Base-by-base conservation (phyloP, 805 yeast genomes). In the Saturnispora sanitii region DNA sequence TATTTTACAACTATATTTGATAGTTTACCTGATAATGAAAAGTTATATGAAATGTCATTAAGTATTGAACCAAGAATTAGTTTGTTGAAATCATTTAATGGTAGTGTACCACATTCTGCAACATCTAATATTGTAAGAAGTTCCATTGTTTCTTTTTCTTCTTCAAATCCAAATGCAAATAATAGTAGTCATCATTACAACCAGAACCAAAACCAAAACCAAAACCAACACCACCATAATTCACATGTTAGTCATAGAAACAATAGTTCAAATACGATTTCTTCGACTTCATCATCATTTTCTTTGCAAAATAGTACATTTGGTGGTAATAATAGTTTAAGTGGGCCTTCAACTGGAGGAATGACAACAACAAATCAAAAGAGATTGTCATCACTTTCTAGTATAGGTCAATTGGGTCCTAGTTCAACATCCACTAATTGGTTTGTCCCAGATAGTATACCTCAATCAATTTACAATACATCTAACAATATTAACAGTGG, bases 31-130 rank as follows among this genome's bases (percentile, higher is more conserved):
- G 76, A 82, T 27, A 83, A 83, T 46, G 94, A 87, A 41, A 82
- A 76, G 38, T 82, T 84, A 58, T 88, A 88, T 56, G 79, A 78
- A 48, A 64, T 77, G 47, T 83, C 95, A 2, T 62, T 87, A 51
- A 65, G 68, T 33, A 63, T 82, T 46, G 97, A 88, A 59, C 95
- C 96, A 9, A 65, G 87, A 44, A 75, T 71, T 38, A 60, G 60
- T 45, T 39, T 56, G 49, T 37, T 56, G 44, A 56, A 40, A 46
- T 43, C 32, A 19, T 7, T 21, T 2, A 23, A 40, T n/a, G n/a
- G n/a, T n/a, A n/a, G n/a, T n/a, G n/a, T n/a, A n/a, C n/a, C n/a
- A 13, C 15, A 12, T 9, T 19, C 30, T 27, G 15, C 22, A 2
- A 18, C 27, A 15, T 6, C 29, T 1, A 21, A 22, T 8, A 22